Percentiles rank a stretch among this genome's conserved stretches.
These are phyloP conservation scores for Peribolospora kevripleyi DNA, from an alignment of 768 basidiomycete genomes.

Conservation along the genomic window DNA sequence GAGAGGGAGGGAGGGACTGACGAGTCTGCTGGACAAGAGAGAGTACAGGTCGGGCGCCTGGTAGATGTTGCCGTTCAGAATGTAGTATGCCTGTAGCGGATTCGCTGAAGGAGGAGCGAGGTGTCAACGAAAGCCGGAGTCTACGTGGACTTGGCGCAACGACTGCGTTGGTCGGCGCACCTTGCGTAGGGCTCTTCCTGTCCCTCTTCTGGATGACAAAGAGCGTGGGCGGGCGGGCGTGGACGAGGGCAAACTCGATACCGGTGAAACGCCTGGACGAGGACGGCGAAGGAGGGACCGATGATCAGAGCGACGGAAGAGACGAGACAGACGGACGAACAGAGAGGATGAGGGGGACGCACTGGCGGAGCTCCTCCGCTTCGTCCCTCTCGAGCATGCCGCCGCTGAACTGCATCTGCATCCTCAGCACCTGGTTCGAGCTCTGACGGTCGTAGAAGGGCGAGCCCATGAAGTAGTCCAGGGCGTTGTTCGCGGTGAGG, in stretches of 20 bases:
- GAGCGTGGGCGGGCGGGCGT: constrained; percentile 48
- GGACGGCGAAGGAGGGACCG: too few species aligned
- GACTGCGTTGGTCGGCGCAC: constrained; percentile 26
- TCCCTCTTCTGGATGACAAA: constrained; percentile 78
- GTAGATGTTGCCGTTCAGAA: constrained; percentile 67
- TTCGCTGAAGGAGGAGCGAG: constrained; percentile 26
- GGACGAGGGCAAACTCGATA: constrained; percentile 61
- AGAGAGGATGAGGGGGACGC: too few species aligned
- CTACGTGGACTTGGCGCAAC: too few species aligned
- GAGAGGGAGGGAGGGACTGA: constrained; percentile 17
- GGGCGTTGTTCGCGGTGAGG: not conserved
- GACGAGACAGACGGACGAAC: too few species aligned
- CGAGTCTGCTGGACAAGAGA: constrained; percentile 57
- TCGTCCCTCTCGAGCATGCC: constrained; percentile 30
- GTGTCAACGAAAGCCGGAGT: too few species aligned
- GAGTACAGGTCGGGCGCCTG: constrained; percentile 66
- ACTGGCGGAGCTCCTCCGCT: constrained; percentile 38
- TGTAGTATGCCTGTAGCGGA: constrained; percentile 58
- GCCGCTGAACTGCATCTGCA: constrained; percentile 63
- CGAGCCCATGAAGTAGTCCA: not conserved
- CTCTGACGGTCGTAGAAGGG: constrained; percentile 87
- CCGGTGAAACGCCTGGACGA: constrained; percentile 35
- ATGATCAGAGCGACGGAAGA: too few species aligned
- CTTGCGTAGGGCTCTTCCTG: constrained; percentile 54
- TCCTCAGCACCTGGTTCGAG: constrained; percentile 69